These are phyloP conservation scores for Penicillium riverlandense DNA, from an alignment of 495 filamentous ascomycete genomes.

Conservation along the genomic window DNA sequence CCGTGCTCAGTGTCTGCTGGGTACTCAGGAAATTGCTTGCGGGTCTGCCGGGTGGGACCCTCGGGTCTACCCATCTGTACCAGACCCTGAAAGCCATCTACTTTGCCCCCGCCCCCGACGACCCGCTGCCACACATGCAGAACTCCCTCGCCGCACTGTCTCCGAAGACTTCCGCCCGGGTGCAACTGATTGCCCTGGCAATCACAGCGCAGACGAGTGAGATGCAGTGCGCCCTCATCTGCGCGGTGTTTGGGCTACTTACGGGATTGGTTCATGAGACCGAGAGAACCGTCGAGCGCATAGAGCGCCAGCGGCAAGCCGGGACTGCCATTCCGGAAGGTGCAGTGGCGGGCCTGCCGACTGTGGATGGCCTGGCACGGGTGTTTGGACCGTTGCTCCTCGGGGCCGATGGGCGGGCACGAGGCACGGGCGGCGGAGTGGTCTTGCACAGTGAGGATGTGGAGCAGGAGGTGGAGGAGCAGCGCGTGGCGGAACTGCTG, in stretches of 20 bases:
- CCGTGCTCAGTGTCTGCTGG: constrained; percentile 63
- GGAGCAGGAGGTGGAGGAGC: constrained; percentile 23
- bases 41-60: constrained; percentile 65
- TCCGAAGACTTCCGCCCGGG: constrained; percentile 10
- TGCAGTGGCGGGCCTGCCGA: constrained; percentile 12
- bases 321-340: constrained; percentile 7
- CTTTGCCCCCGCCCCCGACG: constrained; percentile 42
- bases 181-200: constrained; percentile 29
- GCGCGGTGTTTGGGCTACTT: constrained; percentile 33
- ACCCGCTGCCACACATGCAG: constrained; percentile 23
- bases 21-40: constrained; percentile 64
- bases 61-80: constrained; percentile 62
- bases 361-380: constrained; percentile 20
- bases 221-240: constrained; percentile 35
- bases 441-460: constrained; percentile 7
- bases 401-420: constrained; percentile 2
- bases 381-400: constrained; percentile 30
- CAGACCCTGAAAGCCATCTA: constrained; percentile 58
- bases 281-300: constrained; percentile 6
- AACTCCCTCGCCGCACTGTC: constrained; percentile 9
- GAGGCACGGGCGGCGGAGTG: constrained; percentile 1
- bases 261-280: constrained; percentile 20
- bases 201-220: constrained; percentile 28
- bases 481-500: constrained; percentile 25
- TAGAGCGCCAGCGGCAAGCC: constrained; percentile 3